A percentile compares a stretch with the other conserved stretches of the same genome.
Evolutionary conservation across 257 asterid species (phyloP).

Genomic region (Solanum chilense): DNA sequence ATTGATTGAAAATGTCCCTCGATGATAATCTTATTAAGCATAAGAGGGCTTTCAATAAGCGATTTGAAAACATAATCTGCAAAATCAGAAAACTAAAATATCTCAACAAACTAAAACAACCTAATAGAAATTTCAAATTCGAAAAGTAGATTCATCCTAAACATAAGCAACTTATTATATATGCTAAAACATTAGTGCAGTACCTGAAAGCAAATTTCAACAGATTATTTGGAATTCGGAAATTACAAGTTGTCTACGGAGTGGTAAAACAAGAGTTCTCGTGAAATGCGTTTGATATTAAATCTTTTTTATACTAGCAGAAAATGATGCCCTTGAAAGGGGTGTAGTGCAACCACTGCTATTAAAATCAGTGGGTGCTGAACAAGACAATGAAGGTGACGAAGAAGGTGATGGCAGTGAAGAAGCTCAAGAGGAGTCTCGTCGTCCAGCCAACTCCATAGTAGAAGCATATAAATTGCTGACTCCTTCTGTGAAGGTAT

Average conservation of each 20-base stretch:
- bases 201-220: neutral
- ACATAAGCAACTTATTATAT: neutral
- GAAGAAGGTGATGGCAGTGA: constrained; percentile 75
- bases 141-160: neutral
- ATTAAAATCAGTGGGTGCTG: constrained; percentile 22
- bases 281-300: neutral
- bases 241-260: neutral
- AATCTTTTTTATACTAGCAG: neutral
- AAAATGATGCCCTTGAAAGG: constrained; percentile 56
- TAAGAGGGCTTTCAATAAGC: neutral
- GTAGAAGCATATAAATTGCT: constrained; percentile 74
- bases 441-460: constrained; percentile 67
- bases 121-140: neutral
- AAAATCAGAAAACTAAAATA: neutral
- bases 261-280: neutral
- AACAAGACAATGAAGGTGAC: constrained; percentile 32
- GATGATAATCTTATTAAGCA: neutral
- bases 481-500: constrained; percentile 97
- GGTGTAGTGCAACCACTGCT: constrained; percentile 78
- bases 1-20: neutral
- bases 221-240: neutral
- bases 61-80: neutral
- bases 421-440: constrained; percentile 74
- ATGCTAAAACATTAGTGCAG: neutral
- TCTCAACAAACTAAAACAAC: neutral